Base-by-base conservation (phyloP, 2,329 filamentous ascomycete genomes). In the Arthrinium puccinioides region DNA sequence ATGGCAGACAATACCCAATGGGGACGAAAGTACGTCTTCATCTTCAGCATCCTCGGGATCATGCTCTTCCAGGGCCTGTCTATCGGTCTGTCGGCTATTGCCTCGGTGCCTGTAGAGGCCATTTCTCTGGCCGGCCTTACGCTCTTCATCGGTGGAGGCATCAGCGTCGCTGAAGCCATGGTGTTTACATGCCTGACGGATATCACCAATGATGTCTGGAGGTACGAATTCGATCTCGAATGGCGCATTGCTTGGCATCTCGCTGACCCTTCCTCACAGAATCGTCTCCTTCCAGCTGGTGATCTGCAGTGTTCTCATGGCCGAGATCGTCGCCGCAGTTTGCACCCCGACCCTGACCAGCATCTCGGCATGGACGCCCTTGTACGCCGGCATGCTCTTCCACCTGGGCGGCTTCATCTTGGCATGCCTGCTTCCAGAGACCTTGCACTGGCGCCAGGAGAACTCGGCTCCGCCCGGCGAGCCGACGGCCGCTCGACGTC, bases 161-260 rank as follows among this genome's bases (percentile, higher is more conserved):
- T 40, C 24, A 31, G 40, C 6, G 30, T 42, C 4, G 32, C 18
- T 6, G 40, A 42, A 23, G 40, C 40, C 6, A 32, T 37, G 21
- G 32, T 39, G 5, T 40, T 42, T 14, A 37, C 33, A 19, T 39
- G 34, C 3, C 28, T 39, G 15, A 27, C 32, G 5, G 33, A 42
- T 23, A 16, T 42, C 7, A 21, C 37, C 4, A n/a, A 24, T 9
- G 18, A 33, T 9, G 19, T 21, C 13, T 40, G 40, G 37, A 23
- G 37, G 40, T 42, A 27, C 36, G 37, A 9, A 21, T n/a, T 19
- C 14, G 23, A 8, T 25, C 13, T 25, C 13, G 9, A 25, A 9
- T 25, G 23, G 8, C 8, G n/a, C n/a, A n/a, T n/a, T n/a, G n/a
- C n/a, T n/a, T n/a, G n/a, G n/a, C n/a, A n/a, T n/a, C n/a, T n/a